Conservation (phyloP, 495 filamentous ascomycete genomes). For the Aspergillus heteromorphus region DNA sequence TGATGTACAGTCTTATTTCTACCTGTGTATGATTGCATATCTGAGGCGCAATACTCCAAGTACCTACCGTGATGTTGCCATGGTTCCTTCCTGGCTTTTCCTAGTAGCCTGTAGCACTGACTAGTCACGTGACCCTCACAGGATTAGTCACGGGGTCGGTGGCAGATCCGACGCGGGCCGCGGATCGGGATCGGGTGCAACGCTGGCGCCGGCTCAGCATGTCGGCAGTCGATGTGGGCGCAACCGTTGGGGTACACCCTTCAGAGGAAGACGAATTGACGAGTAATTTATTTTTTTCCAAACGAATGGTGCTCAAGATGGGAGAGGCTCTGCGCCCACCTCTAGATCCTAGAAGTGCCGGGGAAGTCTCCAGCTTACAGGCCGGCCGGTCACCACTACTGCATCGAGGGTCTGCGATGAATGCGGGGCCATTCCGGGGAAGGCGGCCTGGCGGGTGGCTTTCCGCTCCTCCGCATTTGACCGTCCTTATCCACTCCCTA, state of each 20-base stretch:
- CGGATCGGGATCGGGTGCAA: conserved; percentile 21
- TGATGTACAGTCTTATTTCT: neutral
- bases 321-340: no score
- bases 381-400: neutral
- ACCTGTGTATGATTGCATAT: no score
- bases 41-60: no score
- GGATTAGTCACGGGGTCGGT: neutral
- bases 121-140: neutral
- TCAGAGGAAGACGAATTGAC: no score
- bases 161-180: conserved; percentile 14
- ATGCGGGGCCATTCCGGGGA: conserved; percentile 14
- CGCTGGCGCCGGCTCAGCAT: neutral
- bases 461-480: conserved; percentile 12
- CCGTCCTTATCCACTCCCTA: neutral
- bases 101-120: neutral
- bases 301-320: no score
- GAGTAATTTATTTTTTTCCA: no score
- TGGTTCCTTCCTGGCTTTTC: no score
- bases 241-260: no score
- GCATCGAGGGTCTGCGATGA: neutral
- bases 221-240: no score
- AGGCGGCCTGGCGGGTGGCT: neutral
- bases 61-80: no score
- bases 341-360: no score
- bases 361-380: no score